These are phyloP conservation scores for Cenchrus purpureus DNA, from an alignment of 176 grass and related monocot species.

Conservation along the genomic window DNA sequence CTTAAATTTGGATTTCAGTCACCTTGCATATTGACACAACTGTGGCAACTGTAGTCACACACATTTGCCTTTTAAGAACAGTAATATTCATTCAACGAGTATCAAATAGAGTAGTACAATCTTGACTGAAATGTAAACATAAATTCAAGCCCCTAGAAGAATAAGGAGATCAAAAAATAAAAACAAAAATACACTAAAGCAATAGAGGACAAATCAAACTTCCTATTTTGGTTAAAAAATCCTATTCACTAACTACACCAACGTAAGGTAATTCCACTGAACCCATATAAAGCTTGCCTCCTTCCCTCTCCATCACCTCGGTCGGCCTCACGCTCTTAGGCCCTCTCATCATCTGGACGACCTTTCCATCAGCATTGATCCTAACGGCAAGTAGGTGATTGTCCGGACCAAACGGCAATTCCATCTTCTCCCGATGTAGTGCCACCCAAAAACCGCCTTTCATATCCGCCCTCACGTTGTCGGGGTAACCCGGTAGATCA, in stretches of 20 bases:
- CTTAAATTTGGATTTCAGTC: too few species aligned
- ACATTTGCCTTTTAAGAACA: not conserved
- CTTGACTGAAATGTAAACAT: not conserved
- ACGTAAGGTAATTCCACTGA: not conserved
- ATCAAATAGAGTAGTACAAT: not conserved
- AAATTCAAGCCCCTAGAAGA: not conserved
- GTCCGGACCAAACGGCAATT: not conserved
- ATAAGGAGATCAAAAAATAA: not conserved
- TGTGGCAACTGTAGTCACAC: too few species aligned
- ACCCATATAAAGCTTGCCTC: not conserved
- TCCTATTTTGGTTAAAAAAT: not conserved
- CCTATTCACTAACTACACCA: not conserved
- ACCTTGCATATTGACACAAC: too few species aligned
- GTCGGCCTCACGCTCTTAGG: not conserved
- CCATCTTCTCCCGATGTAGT: not conserved
- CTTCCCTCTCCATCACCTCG: not conserved
- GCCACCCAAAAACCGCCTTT: slow-evolving; percentile 40
- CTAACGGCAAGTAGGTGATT: not conserved
- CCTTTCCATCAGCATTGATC: not conserved
- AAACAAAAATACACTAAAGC: not conserved
- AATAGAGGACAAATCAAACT: not conserved
- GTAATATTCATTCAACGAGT: not conserved
- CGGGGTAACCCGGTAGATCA: slow-evolving; percentile 44
- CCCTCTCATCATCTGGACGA: not conserved
- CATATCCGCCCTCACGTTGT: slow-evolving; percentile 32